phyloP scores from a whole-genome alignment of 2,329 filamentous ascomycete genomes.

The Chaetomiaceae sp. region DNA sequence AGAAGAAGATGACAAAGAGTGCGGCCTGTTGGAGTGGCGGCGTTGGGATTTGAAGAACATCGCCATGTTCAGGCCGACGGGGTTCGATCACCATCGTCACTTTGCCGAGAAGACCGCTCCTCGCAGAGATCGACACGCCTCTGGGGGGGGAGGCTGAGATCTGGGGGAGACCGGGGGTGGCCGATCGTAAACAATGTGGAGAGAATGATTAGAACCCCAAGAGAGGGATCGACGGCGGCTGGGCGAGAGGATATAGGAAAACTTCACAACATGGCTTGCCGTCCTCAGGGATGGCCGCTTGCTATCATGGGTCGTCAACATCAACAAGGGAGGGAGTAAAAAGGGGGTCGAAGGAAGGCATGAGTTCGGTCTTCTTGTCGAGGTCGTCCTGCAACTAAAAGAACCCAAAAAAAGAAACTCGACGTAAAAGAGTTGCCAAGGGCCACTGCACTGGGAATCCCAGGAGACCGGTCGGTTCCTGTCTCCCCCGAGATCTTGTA shows the following conservation, averaged over 20 bases:
- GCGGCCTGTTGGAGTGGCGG: constrained; percentile 16
- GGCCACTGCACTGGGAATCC: neutral
- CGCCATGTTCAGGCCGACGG: constrained; percentile 11
- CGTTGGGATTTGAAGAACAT: constrained; percentile 17
- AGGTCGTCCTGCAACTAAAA: neutral
- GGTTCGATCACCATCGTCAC: constrained; percentile 8
- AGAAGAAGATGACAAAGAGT: constrained; percentile 28
- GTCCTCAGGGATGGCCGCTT: neutral
- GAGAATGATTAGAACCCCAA: neutral
- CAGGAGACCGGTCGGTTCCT: neutral
- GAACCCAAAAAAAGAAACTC: neutral
- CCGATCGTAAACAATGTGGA: neutral
- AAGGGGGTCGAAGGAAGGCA: neutral
- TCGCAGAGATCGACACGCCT: neutral
- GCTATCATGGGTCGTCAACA: neutral
- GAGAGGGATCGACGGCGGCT: neutral
- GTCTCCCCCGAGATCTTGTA: neutral
- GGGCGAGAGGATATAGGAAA: neutral
- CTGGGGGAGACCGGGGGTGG: neutral
- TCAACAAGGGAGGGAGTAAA: neutral
- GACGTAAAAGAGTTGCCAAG: neutral
- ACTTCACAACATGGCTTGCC: neutral
- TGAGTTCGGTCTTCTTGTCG: neutral
- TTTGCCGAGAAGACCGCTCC: neutral
- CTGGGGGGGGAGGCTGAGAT: neutral